phyloP scores from a whole-genome alignment of 176 grass and related monocot species.

The Oryza australiensis region DNA sequence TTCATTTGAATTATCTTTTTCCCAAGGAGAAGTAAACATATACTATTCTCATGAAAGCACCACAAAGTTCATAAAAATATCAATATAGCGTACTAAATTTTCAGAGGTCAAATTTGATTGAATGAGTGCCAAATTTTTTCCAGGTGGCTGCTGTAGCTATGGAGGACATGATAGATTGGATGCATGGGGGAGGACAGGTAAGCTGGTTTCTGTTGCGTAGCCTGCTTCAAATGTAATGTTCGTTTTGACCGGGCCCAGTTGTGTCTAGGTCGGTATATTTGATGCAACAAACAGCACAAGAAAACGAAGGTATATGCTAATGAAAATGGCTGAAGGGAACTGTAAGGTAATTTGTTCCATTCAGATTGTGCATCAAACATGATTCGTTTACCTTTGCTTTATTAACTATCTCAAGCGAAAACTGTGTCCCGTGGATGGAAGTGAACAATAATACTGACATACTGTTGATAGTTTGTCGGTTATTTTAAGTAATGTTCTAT shows the following conservation, averaged over 20 bases:
- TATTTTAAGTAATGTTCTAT: constrained; percentile 26
- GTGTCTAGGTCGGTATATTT: constrained; percentile 91
- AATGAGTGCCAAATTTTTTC: constrained; percentile 4
- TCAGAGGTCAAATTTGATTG: constrained; percentile 28
- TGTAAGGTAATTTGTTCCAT: constrained; percentile 72
- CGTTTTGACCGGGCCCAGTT: constrained; percentile 29
- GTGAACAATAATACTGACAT: constrained; percentile 10
- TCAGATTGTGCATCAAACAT: constrained; percentile 24
- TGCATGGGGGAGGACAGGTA: constrained; percentile 94
- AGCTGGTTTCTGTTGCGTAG: constrained; percentile 35
- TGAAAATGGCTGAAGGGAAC: constrained; percentile 96
- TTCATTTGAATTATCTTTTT: neutral
- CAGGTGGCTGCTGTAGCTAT: constrained; percentile 97
- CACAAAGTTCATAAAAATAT: neutral
- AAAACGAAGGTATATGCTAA: constrained; percentile 81
- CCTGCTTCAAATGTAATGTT: constrained; percentile 42
- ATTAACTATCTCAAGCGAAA: constrained; percentile 31
- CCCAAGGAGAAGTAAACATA: neutral
- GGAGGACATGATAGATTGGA: constrained; percentile 99
- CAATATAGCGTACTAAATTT: constrained; percentile 16
- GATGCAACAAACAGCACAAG: constrained; percentile 97
- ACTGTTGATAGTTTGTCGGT: neutral
- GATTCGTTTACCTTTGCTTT: constrained; percentile 22
- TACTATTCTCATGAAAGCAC: constrained; percentile 4
- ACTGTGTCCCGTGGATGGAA: neutral